Evolutionary conservation across 495 filamentous ascomycete genomes (phyloP), one percentile per base, ranked within the genome.

Genomic region (Saxophila tyrrhenica): DNA sequence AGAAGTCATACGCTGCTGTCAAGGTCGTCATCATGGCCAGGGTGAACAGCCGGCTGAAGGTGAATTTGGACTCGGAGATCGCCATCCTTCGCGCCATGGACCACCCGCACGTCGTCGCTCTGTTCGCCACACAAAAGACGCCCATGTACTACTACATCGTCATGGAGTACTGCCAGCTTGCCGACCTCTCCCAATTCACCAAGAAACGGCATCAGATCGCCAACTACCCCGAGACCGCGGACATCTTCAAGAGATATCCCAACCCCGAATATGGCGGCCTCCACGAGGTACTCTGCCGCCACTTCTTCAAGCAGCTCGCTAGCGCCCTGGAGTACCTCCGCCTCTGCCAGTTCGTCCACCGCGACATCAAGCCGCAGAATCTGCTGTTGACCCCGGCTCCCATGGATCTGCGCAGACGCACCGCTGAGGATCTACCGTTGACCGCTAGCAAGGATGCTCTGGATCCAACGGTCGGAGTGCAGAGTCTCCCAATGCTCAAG

Each of bases 321-420:
- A 95, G 90, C 66, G 91, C 92, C 17, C 76, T 98, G 48, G 78
- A 89, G 65, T 98, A 94, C 66, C 72, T 98, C 48, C 79, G 89
- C 21, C 77, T 82, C 51, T 79, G 81, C 61, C 86, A 95, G 60
- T 84, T 90, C 57, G 88, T 98, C 20, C 92, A 98, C 69, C 88
- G 92, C 39, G 92, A 98, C 63, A 87, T 98, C 62, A 98, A 98
- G 66, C 92, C 92, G 11, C 92, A 98, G 64, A 98, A 98, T 62
- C 79, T 98, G 2, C 73, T 98, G 3, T 74, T 98, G 16, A 84
- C 94, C 45, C 92, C 94, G 3, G 86, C 92, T 9, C 81, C 87
- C 21, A 68, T 79, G 17, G 87, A 79, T 52, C 78, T 78, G 52
- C 68, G 71, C 23, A 70, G 62, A 41, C 74, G 72, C 0, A 67